Percentiles rank a stretch among this genome's conserved stretches.
These are phyloP conservation scores for Bacidia gigantensis DNA, from an alignment of 495 filamentous ascomycete species.

Conservation along the genomic window DNA sequence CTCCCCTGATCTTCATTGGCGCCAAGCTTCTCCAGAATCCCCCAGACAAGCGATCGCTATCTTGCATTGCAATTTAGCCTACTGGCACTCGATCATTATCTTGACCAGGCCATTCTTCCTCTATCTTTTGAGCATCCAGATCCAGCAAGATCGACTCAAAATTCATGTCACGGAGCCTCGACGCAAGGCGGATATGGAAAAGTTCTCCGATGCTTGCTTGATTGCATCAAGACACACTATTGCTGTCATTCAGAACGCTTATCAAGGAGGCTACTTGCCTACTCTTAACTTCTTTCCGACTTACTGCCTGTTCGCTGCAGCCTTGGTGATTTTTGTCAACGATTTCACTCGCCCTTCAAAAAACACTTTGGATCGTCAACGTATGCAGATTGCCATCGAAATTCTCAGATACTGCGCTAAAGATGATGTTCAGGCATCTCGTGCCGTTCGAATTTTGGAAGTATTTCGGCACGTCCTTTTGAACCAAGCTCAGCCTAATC, in stretches of 20 bases:
- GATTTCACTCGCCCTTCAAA: constrained; percentile 53
- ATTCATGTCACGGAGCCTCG: constrained; percentile 16
- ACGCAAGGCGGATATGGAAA: constrained; percentile 37
- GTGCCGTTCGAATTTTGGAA: constrained; percentile 49
- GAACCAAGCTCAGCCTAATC: constrained; percentile 29
- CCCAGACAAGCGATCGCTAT: constrained; percentile 46
- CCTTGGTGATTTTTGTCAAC: constrained; percentile 52
- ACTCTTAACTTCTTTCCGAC: constrained; percentile 55
- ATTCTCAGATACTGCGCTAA: constrained; percentile 49
- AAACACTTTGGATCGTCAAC: constrained; percentile 38
- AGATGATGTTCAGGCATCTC: constrained; percentile 49
- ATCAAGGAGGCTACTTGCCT: constrained; percentile 46
- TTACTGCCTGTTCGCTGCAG: constrained; percentile 61
- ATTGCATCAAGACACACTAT: constrained; percentile 55
- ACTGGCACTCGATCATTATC: constrained; percentile 61
- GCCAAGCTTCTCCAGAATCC: constrained; percentile 32
- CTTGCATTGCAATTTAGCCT: constrained; percentile 53
- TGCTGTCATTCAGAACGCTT: constrained; percentile 43
- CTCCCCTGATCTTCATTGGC: constrained; percentile 32
- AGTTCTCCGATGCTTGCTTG: constrained; percentile 58
- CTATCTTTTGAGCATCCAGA: constrained; percentile 34
- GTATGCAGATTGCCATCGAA: constrained; percentile 42
- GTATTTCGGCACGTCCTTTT: constrained; percentile 44
- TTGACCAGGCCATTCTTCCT: constrained; percentile 58
- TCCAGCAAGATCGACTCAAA: constrained; percentile 25